A percentile compares a stretch with the other conserved stretches of the same genome.
phyloP scores from a whole-genome alignment of 2,329 filamentous ascomycete genomes.

The Neonectria magnoliae region DNA sequence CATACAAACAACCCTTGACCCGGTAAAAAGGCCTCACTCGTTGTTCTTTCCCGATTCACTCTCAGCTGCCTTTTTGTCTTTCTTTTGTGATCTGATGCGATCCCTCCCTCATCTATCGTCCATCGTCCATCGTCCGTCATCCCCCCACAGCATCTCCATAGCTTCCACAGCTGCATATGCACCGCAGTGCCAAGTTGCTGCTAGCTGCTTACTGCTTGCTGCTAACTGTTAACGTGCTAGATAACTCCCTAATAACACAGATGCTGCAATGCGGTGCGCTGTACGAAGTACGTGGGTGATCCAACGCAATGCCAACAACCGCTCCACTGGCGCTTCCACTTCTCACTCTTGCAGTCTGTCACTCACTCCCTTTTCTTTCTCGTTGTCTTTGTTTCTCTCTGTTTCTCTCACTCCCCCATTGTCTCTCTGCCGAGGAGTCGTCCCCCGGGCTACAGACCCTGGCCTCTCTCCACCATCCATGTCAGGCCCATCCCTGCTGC shows the following conservation, averaged over 20 bases:
- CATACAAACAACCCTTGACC: neutral
- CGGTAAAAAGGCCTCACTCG: neutral
- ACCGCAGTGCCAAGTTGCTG: neutral
- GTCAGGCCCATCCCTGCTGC: constrained; percentile 4
- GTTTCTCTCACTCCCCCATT: neutral
- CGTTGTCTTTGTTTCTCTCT: neutral
- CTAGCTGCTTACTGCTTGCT: neutral
- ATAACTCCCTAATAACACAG: neutral
- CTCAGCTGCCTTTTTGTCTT: neutral
- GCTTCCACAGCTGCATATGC: constrained; percentile 4
- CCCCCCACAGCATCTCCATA: constrained; percentile 1
- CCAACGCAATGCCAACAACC: neutral
- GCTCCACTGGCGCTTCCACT: neutral
- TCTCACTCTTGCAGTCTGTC: neutral
- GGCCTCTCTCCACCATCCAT: neutral
- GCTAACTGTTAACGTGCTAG: no score
- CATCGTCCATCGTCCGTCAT: constrained; percentile 22
- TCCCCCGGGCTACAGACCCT: neutral
- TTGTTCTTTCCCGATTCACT: neutral
- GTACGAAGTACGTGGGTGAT: no score
- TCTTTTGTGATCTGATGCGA: neutral
- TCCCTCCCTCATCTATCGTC: constrained; percentile 12
- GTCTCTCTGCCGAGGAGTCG: neutral
- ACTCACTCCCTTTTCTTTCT: neutral
- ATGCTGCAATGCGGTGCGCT: neutral